Evolutionary conservation across 441 rosid species (phyloP).

Genomic region (Populus hybrid): DNA sequence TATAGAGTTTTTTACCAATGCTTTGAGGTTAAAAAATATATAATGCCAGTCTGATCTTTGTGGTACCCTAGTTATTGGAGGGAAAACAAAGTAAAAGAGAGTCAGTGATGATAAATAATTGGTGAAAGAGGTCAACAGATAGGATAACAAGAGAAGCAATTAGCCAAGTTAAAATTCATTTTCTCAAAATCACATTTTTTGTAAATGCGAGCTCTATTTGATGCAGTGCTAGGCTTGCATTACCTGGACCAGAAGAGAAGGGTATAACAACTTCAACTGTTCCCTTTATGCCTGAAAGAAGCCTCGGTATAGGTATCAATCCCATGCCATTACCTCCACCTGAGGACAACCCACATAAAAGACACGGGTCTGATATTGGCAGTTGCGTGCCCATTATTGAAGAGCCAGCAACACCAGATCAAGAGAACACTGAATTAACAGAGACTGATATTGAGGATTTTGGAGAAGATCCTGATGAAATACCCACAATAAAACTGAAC

Average conservation of each 20-base stretch:
- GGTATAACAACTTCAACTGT: constrained; percentile 44
- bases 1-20: neutral
- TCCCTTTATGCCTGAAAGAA: constrained; percentile 36
- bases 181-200: neutral
- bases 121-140: neutral
- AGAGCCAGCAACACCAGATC: constrained; percentile 84
- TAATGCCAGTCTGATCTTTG: neutral
- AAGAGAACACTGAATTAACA: constrained; percentile 37
- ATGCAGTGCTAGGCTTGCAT: constrained; percentile 89
- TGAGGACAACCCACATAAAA: constrained; percentile 31
- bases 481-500: constrained; percentile 78
- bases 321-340: constrained; percentile 46
- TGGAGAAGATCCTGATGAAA: constrained; percentile 71
- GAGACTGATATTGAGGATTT: constrained; percentile 77
- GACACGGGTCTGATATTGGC: constrained; percentile 18
- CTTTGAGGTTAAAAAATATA: neutral
- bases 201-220: constrained; percentile 25
- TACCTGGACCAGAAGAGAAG: constrained; percentile 87
- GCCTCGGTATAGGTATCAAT: constrained; percentile 31
- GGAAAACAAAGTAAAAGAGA: neutral
- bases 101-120: neutral
- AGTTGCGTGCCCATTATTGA: constrained; percentile 70
- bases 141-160: neutral
- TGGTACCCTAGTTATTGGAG: neutral
- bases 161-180: neutral